These are phyloP conservation scores for Tilletia walkeri DNA, from an alignment of 1,284 basidiomycete species.

Conservation along the genomic window DNA sequence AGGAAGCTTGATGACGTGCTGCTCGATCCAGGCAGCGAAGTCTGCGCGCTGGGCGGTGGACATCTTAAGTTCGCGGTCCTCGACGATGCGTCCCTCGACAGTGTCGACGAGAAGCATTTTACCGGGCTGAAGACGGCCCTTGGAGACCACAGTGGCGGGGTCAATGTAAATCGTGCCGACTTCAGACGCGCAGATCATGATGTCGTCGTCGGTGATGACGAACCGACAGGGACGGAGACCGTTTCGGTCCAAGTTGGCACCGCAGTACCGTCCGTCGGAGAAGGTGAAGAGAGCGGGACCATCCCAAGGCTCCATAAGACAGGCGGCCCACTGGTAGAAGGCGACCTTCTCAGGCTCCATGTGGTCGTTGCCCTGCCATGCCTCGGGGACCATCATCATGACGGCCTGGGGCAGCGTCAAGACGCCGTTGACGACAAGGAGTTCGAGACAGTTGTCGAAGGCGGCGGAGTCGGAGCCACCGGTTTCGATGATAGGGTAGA, in stretches of 20 bases:
- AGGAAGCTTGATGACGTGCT: conserved; percentile 45
- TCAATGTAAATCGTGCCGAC: conserved; percentile 51
- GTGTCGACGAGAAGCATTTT: conserved; percentile 55
- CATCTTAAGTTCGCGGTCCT: conserved; percentile 53
- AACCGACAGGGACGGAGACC: conserved; percentile 54
- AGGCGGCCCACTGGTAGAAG: conserved; percentile 54
- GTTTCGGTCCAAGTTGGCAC: conserved; percentile 55
- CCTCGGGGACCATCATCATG: conserved; percentile 55
- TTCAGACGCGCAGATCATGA: conserved; percentile 55
- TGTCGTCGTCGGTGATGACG: conserved; percentile 53
- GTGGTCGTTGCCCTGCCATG: conserved; percentile 46
- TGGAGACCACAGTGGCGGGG: conserved; percentile 46
- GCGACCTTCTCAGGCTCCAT: conserved; percentile 54
- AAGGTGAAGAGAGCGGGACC: conserved; percentile 55
- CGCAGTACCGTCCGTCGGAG: conserved; percentile 54
- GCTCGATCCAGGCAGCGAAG: conserved; percentile 54
- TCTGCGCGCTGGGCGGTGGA: conserved; percentile 49
- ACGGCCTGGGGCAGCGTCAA: conserved; percentile 53
- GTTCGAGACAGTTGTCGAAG: conserved; percentile 54
- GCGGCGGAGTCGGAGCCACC: conserved; percentile 55
- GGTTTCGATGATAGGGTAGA: conserved; percentile 54
- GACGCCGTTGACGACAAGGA: conserved; percentile 53
- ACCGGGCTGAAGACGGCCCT: conserved; percentile 52
- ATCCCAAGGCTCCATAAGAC: conserved; percentile 55
- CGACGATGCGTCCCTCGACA: conserved; percentile 51